These are phyloP conservation scores for Starmerella floris DNA, from an alignment of 805 yeast genomes.

Conservation along the genomic window DNA sequence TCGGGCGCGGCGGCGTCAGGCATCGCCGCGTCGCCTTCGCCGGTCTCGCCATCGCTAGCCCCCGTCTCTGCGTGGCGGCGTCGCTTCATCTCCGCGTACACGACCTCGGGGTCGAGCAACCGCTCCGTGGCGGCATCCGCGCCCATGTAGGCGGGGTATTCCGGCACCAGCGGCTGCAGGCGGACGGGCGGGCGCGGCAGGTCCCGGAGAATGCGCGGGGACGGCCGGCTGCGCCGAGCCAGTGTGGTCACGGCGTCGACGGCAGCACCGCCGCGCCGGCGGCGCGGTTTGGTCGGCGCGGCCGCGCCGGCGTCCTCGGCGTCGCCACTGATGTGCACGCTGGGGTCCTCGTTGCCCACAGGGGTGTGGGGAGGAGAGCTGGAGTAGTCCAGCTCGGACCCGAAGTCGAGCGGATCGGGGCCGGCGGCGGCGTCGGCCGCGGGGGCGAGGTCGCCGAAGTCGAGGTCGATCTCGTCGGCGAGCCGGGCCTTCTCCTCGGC, in stretches of 20 bases:
- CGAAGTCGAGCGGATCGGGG: constrained; percentile 11
- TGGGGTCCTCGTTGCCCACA: constrained; percentile 1
- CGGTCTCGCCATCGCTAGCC: background rate
- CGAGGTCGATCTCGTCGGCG: constrained; percentile 7
- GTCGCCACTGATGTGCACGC: background rate
- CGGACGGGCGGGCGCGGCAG: background rate
- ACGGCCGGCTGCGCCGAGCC: constrained; percentile 1
- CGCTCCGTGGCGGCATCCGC: constrained; percentile 5
- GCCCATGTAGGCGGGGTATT: background rate
- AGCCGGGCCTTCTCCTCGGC: constrained; percentile 10
- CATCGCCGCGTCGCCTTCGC: background rate
- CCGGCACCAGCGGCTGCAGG: background rate
- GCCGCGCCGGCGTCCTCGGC: background rate
- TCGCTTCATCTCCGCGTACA: constrained; percentile 14
- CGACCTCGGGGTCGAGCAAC: constrained; percentile 12
- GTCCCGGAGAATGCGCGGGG: constrained; percentile 7
- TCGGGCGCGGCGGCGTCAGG: background rate
- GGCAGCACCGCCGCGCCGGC: constrained; percentile 6
- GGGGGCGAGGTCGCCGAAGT: constrained; percentile 9
- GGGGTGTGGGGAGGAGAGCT: constrained; percentile 17
- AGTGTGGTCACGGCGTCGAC: constrained; percentile 13
- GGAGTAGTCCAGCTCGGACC: constrained; percentile 13
- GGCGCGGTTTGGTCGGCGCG: background rate
- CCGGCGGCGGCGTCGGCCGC: background rate
- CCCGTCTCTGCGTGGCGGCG: constrained; percentile 3